Evolutionary conservation across 768 basidiomycete genomes (phyloP).

Genomic region (Tylopilus rubrobrunneus): DNA sequence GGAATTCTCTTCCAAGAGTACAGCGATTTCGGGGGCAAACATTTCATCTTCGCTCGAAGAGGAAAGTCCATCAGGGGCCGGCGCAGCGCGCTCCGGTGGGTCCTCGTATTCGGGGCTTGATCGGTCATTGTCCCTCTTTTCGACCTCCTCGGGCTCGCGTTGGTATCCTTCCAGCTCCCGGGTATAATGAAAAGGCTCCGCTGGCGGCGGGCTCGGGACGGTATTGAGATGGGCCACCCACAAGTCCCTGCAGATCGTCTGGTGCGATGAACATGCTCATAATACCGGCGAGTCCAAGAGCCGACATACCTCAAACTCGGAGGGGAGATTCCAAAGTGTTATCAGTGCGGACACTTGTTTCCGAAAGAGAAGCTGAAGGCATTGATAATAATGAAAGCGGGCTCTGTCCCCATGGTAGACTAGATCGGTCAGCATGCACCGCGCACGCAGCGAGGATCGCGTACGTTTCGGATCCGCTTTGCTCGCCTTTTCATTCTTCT

Average conservation of each 20-base stretch:
- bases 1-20: constrained; percentile 38
- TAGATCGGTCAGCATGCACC: constrained; percentile 28
- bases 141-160: constrained; percentile 5
- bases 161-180: constrained; percentile 34
- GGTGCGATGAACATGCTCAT: constrained; percentile 4
- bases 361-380: constrained; percentile 76
- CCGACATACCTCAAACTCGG: constrained; percentile 69
- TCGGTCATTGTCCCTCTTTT: neutral
- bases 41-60: constrained; percentile 23
- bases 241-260: constrained; percentile 76
- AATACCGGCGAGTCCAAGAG: neutral
- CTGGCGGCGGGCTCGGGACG: constrained; percentile 53
- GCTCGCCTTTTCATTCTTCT: constrained; percentile 48
- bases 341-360: constrained; percentile 66
- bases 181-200: constrained; percentile 55
- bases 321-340: constrained; percentile 65
- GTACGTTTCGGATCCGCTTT: constrained; percentile 59
- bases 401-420: constrained; percentile 84
- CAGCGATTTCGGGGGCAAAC: constrained; percentile 35
- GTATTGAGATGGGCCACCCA: constrained; percentile 74
- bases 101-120: constrained; percentile 19
- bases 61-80: constrained; percentile 4
- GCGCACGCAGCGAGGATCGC: constrained; percentile 10
- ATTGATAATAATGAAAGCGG: constrained; percentile 78
- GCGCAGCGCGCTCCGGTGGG: constrained; percentile 8